Evolutionary conservation across 306 rosid species (phyloP), one percentile per base, ranked within the genome.

Genomic region (Lotus japonicus): DNA sequence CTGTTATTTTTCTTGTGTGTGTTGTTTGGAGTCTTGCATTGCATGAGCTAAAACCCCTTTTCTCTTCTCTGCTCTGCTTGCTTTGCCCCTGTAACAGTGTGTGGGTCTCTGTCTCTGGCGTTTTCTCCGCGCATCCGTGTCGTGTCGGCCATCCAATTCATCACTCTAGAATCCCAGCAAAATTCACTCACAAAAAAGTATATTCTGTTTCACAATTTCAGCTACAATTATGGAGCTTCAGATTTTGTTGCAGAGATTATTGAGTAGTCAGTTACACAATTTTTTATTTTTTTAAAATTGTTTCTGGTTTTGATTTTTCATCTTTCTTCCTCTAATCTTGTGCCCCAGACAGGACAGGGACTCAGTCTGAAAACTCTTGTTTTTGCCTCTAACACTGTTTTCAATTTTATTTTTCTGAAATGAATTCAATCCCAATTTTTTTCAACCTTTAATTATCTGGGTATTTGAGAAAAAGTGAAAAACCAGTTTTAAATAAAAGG

Each of bases 1-100:
- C 49, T 59, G 71, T 67, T 71, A 69, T 71, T 81, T 69, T 45
- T 68, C 43, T 26, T 59, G 23, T 72, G 70, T 70, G 75, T 65
- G 61, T 3, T 56, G 48, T 73, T 83, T 76, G 84, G 84, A 78
- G 75, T 65, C 66, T 80, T 80, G 74, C 73, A 75, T 74, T 82
- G 78, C 77, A 80, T 83, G 81, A 80, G 77, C 80, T 66, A 69
- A 75, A 78, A 10, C 35, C 18, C 12, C 74, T 73, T 49, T 51
- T 42, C 19, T 51, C 21, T 44, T 33, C 14, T 61, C 31, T 43
- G 35, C 17, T 58, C 6, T 56, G n/a, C 35, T n/a, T n/a, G n/a
- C n/a, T n/a, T n/a, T n/a, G n/a, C n/a, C 55, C 55, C 64, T 51
- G 41, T 15, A 19, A 35, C 6, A 35, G n/a, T n/a, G 52, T 67